Conservation (phyloP, 768 basidiomycete species). For the Kwoniella pini region DNA sequence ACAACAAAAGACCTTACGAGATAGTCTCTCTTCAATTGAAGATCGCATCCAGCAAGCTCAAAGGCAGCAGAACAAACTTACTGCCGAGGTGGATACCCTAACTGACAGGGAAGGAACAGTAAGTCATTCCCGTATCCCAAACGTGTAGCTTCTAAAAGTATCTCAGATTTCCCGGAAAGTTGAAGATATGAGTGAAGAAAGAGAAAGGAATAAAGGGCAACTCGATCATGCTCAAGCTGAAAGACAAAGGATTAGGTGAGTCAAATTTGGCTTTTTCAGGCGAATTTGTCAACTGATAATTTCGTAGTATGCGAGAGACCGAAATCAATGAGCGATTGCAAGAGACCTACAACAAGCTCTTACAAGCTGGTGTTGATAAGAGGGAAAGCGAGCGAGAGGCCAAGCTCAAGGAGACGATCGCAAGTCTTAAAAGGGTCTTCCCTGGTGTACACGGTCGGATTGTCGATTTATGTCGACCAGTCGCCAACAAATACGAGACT, state of each 20-base stretch:
- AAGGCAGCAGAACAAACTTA: conserved; percentile 61
- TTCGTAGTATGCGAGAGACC: conserved; percentile 74
- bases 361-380: conserved; percentile 86
- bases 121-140: too few relatives aligned
- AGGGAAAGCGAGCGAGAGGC: conserved; percentile 81
- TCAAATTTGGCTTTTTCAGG: not conserved
- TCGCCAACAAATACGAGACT: conserved; percentile 83
- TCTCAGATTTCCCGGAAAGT: conserved; percentile 62
- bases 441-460: conserved; percentile 92
- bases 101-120: conserved; percentile 36
- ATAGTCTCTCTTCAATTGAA: conserved; percentile 66
- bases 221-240: conserved; percentile 84
- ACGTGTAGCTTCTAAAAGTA: too few relatives aligned
- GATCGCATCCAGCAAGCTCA: conserved; percentile 70
- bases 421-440: conserved; percentile 82
- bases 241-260: conserved; percentile 73
- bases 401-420: conserved; percentile 80
- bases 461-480: conserved; percentile 91
- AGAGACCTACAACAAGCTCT: conserved; percentile 74
- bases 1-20: conserved; percentile 73
- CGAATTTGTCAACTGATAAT: not conserved
- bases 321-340: conserved; percentile 91
- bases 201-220: conserved; percentile 70
- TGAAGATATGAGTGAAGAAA: conserved; percentile 62
- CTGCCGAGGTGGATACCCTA: conserved; percentile 44